Evolutionary conservation across 805 yeast species (phyloP), one percentile per base, ranked within the genome.

Genomic region (Teunomyces tritomae): DNA sequence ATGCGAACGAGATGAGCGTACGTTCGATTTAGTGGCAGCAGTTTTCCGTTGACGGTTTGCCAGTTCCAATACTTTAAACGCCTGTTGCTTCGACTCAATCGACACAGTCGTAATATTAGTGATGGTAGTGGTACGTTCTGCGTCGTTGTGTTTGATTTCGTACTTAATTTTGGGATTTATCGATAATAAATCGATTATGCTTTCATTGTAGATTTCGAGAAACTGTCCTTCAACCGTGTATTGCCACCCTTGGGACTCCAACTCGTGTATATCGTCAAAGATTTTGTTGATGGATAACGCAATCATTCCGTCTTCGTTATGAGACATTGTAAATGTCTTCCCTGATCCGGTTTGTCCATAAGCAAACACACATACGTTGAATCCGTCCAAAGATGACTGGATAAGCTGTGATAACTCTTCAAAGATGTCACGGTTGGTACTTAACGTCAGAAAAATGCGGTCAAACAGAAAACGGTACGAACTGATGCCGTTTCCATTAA

Each of bases 271-370:
- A 45, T 82, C 78, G 4, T 76, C 66, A 58, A 89, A 89, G 4
- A 92, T 85, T 57, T 84, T 86, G 11, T 70, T 64, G 10, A 91
- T 76, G 0, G 97, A 86, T 13, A 80, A 72, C 1, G 96, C 89
- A 29, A 90, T 89, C 72, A 92, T 80, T 11, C 99, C 98, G 58
- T 85, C 85, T 1, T 65, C 58, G 0, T 78, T 68, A 48, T 70
- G 69, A 1, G 90, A 78, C 98, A 92, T 94, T 0, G 99, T 94
- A 63, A 68, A 84, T 0, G 98, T 92, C 62, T 92, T 92, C 3
- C 99, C 99, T 0, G 97, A 70, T 79, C 89, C 67, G 0, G 99
- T 94, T 65, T 92, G 99, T 1, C 99, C 99, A 63, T 94, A 92
- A 4, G 97, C 97, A 66, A 90, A 90, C 1, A 94, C 88, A 64